Evolutionary conservation across 352 stramenopile genomes (phyloP).

Genomic region (Nothophytophthora sp.): DNA sequence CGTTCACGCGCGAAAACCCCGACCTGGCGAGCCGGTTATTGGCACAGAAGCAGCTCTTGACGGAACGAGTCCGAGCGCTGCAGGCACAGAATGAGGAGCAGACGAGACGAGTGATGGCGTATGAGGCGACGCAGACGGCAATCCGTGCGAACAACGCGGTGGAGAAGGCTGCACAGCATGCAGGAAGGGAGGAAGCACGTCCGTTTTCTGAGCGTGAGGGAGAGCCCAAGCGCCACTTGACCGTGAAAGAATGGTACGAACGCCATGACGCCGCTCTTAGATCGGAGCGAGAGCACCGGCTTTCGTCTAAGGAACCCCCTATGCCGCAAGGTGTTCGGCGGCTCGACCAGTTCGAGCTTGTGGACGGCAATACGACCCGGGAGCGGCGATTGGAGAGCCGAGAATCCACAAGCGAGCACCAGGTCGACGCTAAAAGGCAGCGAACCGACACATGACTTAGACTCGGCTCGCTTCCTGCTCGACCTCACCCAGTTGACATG

Average conservation of each 20-base stretch:
- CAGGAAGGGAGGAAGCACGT: too few relatives aligned
- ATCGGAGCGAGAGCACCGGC: constrained; percentile 1
- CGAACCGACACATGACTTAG: neutral
- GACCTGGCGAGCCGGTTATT: constrained; percentile 3
- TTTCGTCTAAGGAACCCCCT: neutral
- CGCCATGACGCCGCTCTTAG: too few relatives aligned
- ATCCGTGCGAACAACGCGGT: neutral
- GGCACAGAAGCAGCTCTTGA: constrained; percentile 1
- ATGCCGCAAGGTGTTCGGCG: constrained; percentile 1
- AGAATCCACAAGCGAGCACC: neutral
- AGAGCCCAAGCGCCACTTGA: too few relatives aligned
- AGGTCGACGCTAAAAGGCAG: constrained; percentile 2
- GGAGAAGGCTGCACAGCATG: too few relatives aligned
- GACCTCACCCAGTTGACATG: too few relatives aligned
- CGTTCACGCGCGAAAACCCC: constrained; percentile 19
- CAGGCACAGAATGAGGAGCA: too few relatives aligned
- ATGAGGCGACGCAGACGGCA: neutral
- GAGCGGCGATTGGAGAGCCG: constrained; percentile 15
- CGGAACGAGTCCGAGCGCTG: too few relatives aligned
- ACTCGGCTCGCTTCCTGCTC: too few relatives aligned
- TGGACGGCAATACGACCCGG: constrained; percentile 16
- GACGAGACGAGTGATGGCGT: neutral
- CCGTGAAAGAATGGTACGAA: too few relatives aligned
- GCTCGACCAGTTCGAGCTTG: constrained; percentile 18
- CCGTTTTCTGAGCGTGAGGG: too few relatives aligned